Percentiles rank a stretch among this genome's conserved stretches.
phyloP scores from a whole-genome alignment of 768 basidiomycete genomes.

The Suillus tomentosus region DNA sequence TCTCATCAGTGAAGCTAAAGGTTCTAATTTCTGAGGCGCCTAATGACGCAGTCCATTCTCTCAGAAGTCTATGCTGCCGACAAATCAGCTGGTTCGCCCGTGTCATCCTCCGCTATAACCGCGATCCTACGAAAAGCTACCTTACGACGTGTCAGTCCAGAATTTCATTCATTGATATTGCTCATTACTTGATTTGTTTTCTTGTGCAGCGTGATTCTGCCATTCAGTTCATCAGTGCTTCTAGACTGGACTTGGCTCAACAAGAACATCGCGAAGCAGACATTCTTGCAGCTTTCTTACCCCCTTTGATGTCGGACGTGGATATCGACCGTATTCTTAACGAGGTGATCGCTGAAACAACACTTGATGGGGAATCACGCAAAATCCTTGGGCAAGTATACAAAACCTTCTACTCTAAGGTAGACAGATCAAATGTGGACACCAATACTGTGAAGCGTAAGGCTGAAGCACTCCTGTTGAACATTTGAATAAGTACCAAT shows the following conservation, averaged over 20 bases:
- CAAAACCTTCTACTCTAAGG: slow-evolving; percentile 61
- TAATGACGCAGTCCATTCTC: slow-evolving; percentile 55
- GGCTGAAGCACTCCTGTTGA: slow-evolving; percentile 42
- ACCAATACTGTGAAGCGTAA: slow-evolving; percentile 56
- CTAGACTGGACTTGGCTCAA: slow-evolving; percentile 64
- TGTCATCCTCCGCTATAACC: slow-evolving; percentile 51
- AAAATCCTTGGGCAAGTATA: slow-evolving; percentile 49
- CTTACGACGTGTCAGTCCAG: slow-evolving; percentile 54
- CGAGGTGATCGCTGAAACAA: slow-evolving; percentile 37
- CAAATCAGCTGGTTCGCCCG: slow-evolving; percentile 48
- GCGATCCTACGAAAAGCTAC: slow-evolving; percentile 60
- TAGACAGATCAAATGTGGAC: slow-evolving; percentile 64
- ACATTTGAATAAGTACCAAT: slow-evolving; percentile 1
- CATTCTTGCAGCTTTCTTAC: slow-evolving; percentile 56
- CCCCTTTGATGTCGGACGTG: slow-evolving; percentile 55
- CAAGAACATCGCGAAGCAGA: slow-evolving; percentile 61
- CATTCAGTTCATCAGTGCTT: slow-evolving; percentile 53
- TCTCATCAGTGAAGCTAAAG: neutral
- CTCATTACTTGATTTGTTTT: slow-evolving; percentile 14
- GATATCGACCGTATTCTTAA: slow-evolving; percentile 57
- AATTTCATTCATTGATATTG: neutral
- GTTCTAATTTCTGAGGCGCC: neutral
- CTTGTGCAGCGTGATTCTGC: slow-evolving; percentile 57
- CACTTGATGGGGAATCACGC: slow-evolving; percentile 24
- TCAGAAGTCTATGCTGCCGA: slow-evolving; percentile 71